phyloP scores from a whole-genome alignment of 306 rosid species.

The Lathyrus aphaca region DNA sequence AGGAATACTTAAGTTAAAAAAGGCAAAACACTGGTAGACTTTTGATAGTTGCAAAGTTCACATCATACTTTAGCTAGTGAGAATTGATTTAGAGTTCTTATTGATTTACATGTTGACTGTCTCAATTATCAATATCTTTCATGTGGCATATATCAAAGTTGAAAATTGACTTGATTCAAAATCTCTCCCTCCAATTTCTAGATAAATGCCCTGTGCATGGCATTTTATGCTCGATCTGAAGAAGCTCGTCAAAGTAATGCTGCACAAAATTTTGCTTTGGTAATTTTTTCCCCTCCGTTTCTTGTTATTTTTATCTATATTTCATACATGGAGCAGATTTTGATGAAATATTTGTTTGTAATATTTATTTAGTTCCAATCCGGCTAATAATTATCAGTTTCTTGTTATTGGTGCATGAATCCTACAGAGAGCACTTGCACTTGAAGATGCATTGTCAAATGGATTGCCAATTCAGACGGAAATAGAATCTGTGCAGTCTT shows the following conservation, averaged over 20 bases:
- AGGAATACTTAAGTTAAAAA: conserved; percentile 29
- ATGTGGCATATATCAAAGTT: background rate
- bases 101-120: conserved; percentile 13
- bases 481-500: conserved; percentile 61
- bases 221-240: conserved; percentile 93
- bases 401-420: conserved; percentile 40
- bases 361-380: conserved; percentile 15
- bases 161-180: conserved; percentile 39
- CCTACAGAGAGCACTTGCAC: conserved; percentile 87
- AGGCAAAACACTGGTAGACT: conserved; percentile 25
- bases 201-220: conserved; percentile 94
- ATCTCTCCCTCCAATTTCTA: conserved; percentile 47
- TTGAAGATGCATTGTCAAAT: conserved; percentile 86
- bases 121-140: conserved; percentile 11
- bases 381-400: conserved; percentile 31
- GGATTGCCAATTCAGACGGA: conserved; percentile 88
- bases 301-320: conserved; percentile 11
- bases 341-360: background rate
- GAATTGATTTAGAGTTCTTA: conserved; percentile 29
- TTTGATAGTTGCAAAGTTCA: conserved; percentile 35
- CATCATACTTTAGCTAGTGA: conserved; percentile 20
- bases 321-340: conserved; percentile 12
- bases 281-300: conserved; percentile 33
- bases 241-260: conserved; percentile 93
- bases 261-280: conserved; percentile 88